Evolutionary conservation across 2,329 filamentous ascomycete species (phyloP).

Genomic region (Aspergillus sergii): DNA sequence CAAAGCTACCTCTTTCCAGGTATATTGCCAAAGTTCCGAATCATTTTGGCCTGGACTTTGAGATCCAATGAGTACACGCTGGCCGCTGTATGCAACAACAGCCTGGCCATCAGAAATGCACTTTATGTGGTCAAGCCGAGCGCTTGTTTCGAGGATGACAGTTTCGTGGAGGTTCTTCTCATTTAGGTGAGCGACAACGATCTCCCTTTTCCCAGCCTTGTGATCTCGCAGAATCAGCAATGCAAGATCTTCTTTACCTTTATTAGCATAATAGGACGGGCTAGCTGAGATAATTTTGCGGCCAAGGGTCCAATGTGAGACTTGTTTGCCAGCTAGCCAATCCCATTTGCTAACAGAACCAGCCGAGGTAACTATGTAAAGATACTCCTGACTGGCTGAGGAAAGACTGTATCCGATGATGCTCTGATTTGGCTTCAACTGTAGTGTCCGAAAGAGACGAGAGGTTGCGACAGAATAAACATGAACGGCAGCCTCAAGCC

Average conservation of each 20-base stretch:
- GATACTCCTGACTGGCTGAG: slow-evolving; percentile 50
- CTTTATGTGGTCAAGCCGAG: slow-evolving; percentile 32
- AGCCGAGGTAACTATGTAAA: slow-evolving; percentile 56
- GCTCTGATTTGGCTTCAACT: slow-evolving; percentile 50
- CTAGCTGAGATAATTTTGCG: slow-evolving; percentile 37
- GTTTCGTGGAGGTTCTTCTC: slow-evolving; percentile 26
- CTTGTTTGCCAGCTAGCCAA: slow-evolving; percentile 54
- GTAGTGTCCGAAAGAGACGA: slow-evolving; percentile 73
- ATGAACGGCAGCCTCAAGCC: slow-evolving; percentile 73
- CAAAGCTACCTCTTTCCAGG: slow-evolving; percentile 57
- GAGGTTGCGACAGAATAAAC: slow-evolving; percentile 83
- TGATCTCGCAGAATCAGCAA: slow-evolving; percentile 43
- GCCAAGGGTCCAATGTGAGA: slow-evolving; percentile 48
- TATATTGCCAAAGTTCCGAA: slow-evolving; percentile 46
- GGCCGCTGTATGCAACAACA: slow-evolving; percentile 43
- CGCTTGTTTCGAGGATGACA: slow-evolving; percentile 32
- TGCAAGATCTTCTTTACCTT: slow-evolving; percentile 33
- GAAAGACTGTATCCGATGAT: slow-evolving; percentile 58
- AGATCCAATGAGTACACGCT: slow-evolving; percentile 63
- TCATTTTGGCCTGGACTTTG: slow-evolving; percentile 36
- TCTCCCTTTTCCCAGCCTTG: slow-evolving; percentile 42
- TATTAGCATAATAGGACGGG: slow-evolving; percentile 20
- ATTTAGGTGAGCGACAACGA: slow-evolving; percentile 26
- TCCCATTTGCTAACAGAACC: slow-evolving; percentile 61
- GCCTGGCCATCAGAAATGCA: slow-evolving; percentile 32